phyloP scores from a whole-genome alignment of 2,329 filamentous ascomycete species.

The Aureobasidium sp. region DNA sequence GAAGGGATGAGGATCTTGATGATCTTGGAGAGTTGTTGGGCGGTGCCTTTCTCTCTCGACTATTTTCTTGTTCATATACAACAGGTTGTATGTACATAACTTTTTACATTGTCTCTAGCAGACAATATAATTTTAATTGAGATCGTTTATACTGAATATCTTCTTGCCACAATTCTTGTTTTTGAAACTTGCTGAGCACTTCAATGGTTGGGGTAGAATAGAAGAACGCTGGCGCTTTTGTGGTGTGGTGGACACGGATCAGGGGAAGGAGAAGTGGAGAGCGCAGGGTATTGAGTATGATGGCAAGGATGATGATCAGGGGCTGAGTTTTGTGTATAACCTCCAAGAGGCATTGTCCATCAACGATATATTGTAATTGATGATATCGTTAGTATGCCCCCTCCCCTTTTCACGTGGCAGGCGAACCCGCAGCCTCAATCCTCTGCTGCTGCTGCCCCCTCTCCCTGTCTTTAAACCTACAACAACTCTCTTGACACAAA shows the following conservation, averaged over 20 bases:
- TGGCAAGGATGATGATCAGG: constrained; percentile 12
- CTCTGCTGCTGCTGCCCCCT: neutral
- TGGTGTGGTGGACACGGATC: constrained; percentile 19
- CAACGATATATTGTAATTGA: no score
- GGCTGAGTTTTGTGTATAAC: constrained; percentile 15
- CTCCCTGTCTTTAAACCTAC: constrained; percentile 28
- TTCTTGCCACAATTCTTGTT: neutral
- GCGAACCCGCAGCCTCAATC: neutral
- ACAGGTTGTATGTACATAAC: constrained; percentile 6
- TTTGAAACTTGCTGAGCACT: neutral
- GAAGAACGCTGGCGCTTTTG: constrained; percentile 15
- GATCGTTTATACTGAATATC: neutral
- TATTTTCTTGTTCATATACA: constrained; percentile 6
- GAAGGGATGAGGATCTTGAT: constrained; percentile 10
- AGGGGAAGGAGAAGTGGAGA: constrained; percentile 21
- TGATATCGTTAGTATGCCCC: no score
- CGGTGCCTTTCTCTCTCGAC: neutral
- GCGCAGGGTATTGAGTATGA: constrained; percentile 16
- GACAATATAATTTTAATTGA: neutral
- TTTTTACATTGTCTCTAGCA: neutral
- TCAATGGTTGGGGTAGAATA: neutral
- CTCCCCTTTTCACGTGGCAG: neutral
- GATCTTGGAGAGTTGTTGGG: neutral
- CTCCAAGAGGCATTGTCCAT: neutral
- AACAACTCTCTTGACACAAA: constrained; percentile 45